Evolutionary conservation across 768 basidiomycete species (phyloP), one percentile per base, ranked within the genome.

Genomic region (Calocybe cyanea): DNA sequence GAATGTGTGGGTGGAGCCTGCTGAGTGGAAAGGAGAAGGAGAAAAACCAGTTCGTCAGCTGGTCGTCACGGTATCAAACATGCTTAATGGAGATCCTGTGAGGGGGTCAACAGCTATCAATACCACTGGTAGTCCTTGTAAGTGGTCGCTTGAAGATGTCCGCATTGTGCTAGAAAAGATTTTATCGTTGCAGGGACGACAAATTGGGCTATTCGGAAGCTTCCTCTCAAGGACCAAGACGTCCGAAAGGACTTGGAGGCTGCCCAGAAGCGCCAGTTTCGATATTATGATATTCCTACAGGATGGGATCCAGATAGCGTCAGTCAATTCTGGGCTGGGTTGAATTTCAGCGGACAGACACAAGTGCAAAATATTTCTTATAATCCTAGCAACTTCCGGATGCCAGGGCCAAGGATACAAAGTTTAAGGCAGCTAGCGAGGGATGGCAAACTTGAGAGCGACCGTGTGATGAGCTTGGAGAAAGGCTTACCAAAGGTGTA

Each of bases 1-100:
- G 59, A 73, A 77, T 14, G 71, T 87, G 2, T 91, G 79, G 72
- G 76, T 90, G 9, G 76, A 87, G 59, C 87, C 85, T 14, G 63
- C 61, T 2, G 69, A 75, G 13, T 77, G 73, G 73, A 63, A 62
- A 7, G 50, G 52, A 0, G 62, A 69, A 43, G 69, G 64, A 7
- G 52, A 58, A 10, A 54, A 57, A 31, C 81, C 82, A 1, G 73
- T 88, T 21, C 69, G 72, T 19, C 80, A 86, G 61, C 61, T 92
- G 18, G 67, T 71, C 18, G 68, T 90, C n/a, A 63, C 42, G 33
- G 57, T 41, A 17, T 56, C 52, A 28, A 83, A 67, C 57, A 77
- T 65, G 53, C 38, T 85, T 8, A 55, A 50, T 13, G 65, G 75
- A 36, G 62, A 62, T 7, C 46, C 64, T 14, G 60, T 63, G 18